Percentiles rank a stretch among this genome's conserved stretches.
Conservation (phyloP, 75 land plant species). For the Selaginella tamariscina region DNA sequence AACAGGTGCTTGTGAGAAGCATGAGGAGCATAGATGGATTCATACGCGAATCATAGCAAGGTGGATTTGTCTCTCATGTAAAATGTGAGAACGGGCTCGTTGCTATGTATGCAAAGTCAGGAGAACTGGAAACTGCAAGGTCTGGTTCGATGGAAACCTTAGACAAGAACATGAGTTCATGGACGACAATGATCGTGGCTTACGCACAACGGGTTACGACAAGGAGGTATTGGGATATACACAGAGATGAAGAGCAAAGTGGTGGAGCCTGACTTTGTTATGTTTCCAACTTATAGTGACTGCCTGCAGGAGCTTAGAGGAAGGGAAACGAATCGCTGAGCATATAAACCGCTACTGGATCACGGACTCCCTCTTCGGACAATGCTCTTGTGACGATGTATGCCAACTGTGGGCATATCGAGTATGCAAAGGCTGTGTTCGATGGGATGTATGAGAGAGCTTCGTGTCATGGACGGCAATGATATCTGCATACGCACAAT, state of each 20-base stretch:
- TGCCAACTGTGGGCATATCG: constrained; percentile 20
- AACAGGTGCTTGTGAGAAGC: background rate
- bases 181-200: background rate
- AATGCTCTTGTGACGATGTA: constrained; percentile 46
- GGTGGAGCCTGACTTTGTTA: background rate
- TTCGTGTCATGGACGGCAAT: background rate
- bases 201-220: background rate
- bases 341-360: background rate
- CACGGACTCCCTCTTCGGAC: background rate
- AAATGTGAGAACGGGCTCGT: background rate
- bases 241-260: background rate
- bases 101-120: background rate
- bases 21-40: background rate
- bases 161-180: background rate
- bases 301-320: background rate
- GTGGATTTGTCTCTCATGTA: background rate
- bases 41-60: background rate
- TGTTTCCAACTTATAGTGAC: background rate
- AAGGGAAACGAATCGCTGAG: background rate
- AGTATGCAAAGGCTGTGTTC: constrained; percentile 32
- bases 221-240: background rate
- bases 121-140: background rate
- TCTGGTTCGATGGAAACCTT: background rate
- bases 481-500: background rate
- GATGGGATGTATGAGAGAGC: constrained; percentile 13